phyloP scores from a whole-genome alignment of 768 basidiomycete species.

The Dioszegia hungarica region DNA sequence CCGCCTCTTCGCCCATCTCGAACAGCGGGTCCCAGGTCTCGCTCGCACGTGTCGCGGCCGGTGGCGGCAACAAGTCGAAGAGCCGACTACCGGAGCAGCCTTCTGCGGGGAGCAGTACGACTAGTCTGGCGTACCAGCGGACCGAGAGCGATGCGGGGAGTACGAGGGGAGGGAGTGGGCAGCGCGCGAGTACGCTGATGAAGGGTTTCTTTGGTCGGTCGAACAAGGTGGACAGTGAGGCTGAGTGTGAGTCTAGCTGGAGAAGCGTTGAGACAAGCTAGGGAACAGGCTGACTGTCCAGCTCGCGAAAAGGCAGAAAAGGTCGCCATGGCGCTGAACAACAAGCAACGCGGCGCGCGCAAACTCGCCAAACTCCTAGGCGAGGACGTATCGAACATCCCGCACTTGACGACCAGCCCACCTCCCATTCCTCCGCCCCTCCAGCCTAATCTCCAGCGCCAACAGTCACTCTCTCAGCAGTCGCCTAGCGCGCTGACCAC shows the following conservation, averaged over 20 bases:
- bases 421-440: background rate
- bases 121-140: constrained; percentile 31
- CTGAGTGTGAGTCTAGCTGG: constrained; percentile 7
- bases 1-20: constrained; percentile 1
- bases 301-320: constrained; percentile 7
- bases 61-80: background rate
- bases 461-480: background rate
- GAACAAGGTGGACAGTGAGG: background rate
- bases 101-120: constrained; percentile 25
- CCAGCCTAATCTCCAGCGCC: background rate
- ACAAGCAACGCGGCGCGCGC: constrained; percentile 8
- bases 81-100: too few species aligned
- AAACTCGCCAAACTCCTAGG: constrained; percentile 47
- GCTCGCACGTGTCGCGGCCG: background rate
- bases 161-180: constrained; percentile 21
- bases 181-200: constrained; percentile 1
- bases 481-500: background rate
- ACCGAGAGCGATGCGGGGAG: constrained; percentile 35
- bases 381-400: constrained; percentile 20
- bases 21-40: constrained; percentile 15
- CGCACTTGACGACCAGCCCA: constrained; percentile 8
- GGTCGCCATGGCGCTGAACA: constrained; percentile 10
- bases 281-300: background rate
- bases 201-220: background rate
- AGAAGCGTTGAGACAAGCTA: too few species aligned